phyloP scores from a whole-genome alignment of 352 stramenopile species.

The Pythium monospermum region DNA sequence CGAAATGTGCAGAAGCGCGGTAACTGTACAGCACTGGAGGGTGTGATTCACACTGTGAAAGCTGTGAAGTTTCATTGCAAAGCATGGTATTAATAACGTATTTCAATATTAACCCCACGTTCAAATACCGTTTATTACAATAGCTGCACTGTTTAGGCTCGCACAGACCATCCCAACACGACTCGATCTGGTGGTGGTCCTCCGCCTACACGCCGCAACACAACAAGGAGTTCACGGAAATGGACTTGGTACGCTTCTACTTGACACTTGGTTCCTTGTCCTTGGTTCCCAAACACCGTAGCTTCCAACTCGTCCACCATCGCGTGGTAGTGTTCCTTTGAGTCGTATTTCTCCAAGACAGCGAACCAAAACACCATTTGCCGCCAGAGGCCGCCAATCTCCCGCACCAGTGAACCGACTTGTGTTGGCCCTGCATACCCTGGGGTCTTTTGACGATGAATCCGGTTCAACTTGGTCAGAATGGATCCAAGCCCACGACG shows the following conservation, averaged over 20 bases:
- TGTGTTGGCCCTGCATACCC: not conserved
- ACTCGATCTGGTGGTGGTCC: not conserved
- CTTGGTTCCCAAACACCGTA: not conserved
- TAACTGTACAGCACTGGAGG: no score
- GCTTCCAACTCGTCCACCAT: not conserved
- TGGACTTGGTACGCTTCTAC: not conserved
- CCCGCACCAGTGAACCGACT: conserved; percentile 3
- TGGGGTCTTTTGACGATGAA: not conserved
- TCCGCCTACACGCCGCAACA: not conserved
- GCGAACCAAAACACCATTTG: conserved; percentile 23
- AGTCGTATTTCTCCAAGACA: conserved; percentile 16
- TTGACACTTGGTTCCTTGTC: not conserved
- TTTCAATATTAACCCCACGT: no score
- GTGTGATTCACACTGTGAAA: no score
- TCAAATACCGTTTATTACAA: no score
- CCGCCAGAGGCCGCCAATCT: conserved; percentile 16
- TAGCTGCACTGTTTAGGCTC: no score
- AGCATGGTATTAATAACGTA: no score
- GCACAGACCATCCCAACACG: conserved; percentile 3
- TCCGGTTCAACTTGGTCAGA: not conserved
- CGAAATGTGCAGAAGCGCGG: no score
- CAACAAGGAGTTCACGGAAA: not conserved
- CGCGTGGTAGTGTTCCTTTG: not conserved
- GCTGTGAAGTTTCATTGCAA: no score
- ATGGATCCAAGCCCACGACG: not conserved